Conservation (phyloP, 2,329 filamentous ascomycete species). For the Hymenoscyphus infarciens region DNA sequence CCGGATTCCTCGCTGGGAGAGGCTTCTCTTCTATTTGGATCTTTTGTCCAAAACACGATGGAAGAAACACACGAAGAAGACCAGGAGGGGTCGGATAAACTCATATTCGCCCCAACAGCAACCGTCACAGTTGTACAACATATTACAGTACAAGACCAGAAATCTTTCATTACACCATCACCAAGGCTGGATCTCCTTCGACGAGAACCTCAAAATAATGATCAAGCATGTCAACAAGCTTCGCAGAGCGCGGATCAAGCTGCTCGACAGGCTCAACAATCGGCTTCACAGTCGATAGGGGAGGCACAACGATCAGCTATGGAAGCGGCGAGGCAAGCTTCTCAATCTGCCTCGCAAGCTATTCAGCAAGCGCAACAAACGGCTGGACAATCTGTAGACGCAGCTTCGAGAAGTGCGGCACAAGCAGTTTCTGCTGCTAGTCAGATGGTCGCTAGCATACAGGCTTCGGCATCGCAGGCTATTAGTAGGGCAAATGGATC, state of each 20-base stretch:
- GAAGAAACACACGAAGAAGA: slow-evolving; percentile 14
- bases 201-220: slow-evolving; percentile 25
- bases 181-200: slow-evolving; percentile 22
- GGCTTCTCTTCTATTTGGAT: slow-evolving; percentile 17
- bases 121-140: slow-evolving; percentile 15
- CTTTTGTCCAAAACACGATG: slow-evolving; percentile 22
- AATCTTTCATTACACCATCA: slow-evolving; percentile 25
- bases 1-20: slow-evolving; percentile 28
- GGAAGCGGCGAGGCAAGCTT: slow-evolving; percentile 13
- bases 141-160: slow-evolving; percentile 20
- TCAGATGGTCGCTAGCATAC: slow-evolving; percentile 22
- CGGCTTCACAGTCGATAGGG: neutral
- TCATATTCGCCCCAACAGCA: slow-evolving; percentile 1
- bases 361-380: slow-evolving; percentile 16
- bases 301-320: slow-evolving; percentile 12
- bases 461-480: slow-evolving; percentile 25
- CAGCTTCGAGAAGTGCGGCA: slow-evolving; percentile 27
- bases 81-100: neutral
- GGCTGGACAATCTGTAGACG: slow-evolving; percentile 22
- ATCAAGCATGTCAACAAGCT: slow-evolving; percentile 21
- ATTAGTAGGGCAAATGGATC: slow-evolving; percentile 25
- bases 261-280: slow-evolving; percentile 21
- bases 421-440: slow-evolving; percentile 27
- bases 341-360: slow-evolving; percentile 27
- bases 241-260: slow-evolving; percentile 27